Evolutionary conservation across 2,329 filamentous ascomycete species (phyloP).

Genomic region (Ceratocystis cubensis): DNA sequence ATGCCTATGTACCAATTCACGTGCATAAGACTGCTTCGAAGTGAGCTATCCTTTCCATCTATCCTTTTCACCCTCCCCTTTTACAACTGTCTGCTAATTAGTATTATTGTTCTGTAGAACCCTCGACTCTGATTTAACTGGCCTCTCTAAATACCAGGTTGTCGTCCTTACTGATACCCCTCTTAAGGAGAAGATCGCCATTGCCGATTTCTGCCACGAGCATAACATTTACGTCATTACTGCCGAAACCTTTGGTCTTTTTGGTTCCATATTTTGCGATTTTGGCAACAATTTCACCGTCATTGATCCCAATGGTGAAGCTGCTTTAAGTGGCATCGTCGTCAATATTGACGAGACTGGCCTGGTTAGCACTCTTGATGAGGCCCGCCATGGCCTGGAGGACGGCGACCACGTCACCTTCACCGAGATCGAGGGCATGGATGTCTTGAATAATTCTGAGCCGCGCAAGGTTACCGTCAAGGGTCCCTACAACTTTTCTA

Average conservation of each 20-base stretch:
- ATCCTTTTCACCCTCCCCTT: not conserved
- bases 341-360: constrained; percentile 83
- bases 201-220: constrained; percentile 86
- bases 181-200: constrained; percentile 64
- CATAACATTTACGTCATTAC: constrained; percentile 86
- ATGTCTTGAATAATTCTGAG: constrained; percentile 66
- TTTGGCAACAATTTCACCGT: constrained; percentile 91
- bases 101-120: constrained; percentile 30
- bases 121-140: constrained; percentile 61
- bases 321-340: constrained; percentile 74
- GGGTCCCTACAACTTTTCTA: constrained; percentile 93
- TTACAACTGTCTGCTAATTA: not conserved
- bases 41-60: constrained; percentile 29
- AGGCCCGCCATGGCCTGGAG: constrained; percentile 86
- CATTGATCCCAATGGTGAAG: constrained; percentile 82
- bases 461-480: constrained; percentile 88
- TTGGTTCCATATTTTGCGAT: constrained; percentile 92
- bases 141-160: constrained; percentile 83
- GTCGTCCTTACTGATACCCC: constrained; percentile 80
- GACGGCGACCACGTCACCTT: constrained; percentile 97
- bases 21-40: constrained; percentile 49
- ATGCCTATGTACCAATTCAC: constrained; percentile 85
- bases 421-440: constrained; percentile 85
- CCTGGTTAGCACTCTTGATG: constrained; percentile 82
- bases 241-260: constrained; percentile 82